Evolutionary conservation across 2,329 filamentous ascomycete species (phyloP).

Genomic region (Lojkania enalia): DNA sequence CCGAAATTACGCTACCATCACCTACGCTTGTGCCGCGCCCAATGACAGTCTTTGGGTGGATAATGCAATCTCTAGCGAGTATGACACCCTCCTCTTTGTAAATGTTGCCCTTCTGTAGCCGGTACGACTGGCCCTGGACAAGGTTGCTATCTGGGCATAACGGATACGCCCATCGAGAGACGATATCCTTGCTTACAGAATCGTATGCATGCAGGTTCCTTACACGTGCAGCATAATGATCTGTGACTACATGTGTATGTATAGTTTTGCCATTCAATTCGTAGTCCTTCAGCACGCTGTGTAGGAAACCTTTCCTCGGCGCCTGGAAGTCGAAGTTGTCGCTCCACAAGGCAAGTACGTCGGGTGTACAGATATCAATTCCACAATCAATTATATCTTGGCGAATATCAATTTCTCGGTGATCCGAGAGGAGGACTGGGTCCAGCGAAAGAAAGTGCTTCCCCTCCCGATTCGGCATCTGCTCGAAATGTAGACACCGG

Average conservation of each 20-base stretch:
- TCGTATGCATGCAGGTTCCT: conserved; percentile 89
- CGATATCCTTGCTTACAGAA: conserved; percentile 82
- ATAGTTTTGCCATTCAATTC: conserved; percentile 98
- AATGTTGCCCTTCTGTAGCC: conserved; percentile 67
- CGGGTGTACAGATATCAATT: conserved; percentile 96
- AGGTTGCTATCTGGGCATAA: conserved; percentile 89
- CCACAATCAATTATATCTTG: conserved; percentile 90
- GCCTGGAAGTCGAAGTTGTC: conserved; percentile 98
- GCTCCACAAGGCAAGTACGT: conserved; percentile 92
- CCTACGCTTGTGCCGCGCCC: conserved; percentile 77
- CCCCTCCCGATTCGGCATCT: conserved; percentile 71
- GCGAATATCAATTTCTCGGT: conserved; percentile 78
- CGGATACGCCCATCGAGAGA: conserved; percentile 85
- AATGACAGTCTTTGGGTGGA: conserved; percentile 72
- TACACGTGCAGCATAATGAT: conserved; percentile 84
- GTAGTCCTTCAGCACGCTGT: conserved; percentile 93
- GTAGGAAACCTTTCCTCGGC: conserved; percentile 83
- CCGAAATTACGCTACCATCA: conserved; percentile 68
- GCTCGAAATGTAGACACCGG: conserved; percentile 90
- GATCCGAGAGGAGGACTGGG: conserved; percentile 72
- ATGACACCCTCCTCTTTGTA: conserved; percentile 80
- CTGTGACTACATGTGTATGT: conserved; percentile 80
- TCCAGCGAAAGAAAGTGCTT: conserved; percentile 74
- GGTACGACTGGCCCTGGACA: conserved; percentile 75
- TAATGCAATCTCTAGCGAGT: conserved; percentile 70